Percentiles rank a stretch among this genome's conserved stretches.
Conservation (phyloP, 768 basidiomycete genomes). For the Tylopilus sp. region DNA sequence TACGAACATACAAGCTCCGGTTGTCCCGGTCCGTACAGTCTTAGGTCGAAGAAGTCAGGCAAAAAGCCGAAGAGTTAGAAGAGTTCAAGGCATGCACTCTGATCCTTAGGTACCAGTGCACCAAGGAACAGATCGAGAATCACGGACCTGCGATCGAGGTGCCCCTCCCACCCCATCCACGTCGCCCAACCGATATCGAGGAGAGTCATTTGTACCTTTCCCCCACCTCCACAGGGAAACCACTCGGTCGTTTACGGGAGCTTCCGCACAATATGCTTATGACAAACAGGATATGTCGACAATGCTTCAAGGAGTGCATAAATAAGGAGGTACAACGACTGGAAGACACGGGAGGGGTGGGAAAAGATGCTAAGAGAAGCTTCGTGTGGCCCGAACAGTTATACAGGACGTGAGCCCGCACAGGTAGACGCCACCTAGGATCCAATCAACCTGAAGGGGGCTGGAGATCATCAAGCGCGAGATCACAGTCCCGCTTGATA, state of each 20-base stretch:
- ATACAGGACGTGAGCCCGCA: neutral
- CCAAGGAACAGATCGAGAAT: constrained; percentile 22
- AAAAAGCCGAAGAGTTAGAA: constrained; percentile 7
- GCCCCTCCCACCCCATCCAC: constrained; percentile 26
- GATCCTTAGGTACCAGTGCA: constrained; percentile 20
- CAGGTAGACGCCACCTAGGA: constrained; percentile 4
- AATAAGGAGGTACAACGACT: constrained; percentile 18
- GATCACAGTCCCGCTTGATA: constrained; percentile 4
- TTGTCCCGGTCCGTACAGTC: constrained; percentile 1
- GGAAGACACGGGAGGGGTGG: constrained; percentile 24
- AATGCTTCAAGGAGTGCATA: constrained; percentile 37
- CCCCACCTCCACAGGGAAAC: constrained; percentile 36
- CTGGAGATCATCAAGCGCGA: constrained; percentile 19
- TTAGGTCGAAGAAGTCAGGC: neutral
- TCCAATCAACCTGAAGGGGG: neutral
- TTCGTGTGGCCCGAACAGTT: constrained; percentile 10
- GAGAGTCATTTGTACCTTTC: constrained; percentile 52
- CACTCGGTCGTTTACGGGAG: constrained; percentile 55
- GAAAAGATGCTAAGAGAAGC: constrained; percentile 12
- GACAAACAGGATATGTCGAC: constrained; percentile 34
- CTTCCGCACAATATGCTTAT: constrained; percentile 43
- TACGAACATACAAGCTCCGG: constrained; percentile 31
- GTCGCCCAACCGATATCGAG: constrained; percentile 17
- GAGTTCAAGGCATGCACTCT: constrained; percentile 13
- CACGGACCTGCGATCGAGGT: constrained; percentile 29